Conservation (phyloP, 352 stramenopile species). For the Pythium pyrilobum region DNA sequence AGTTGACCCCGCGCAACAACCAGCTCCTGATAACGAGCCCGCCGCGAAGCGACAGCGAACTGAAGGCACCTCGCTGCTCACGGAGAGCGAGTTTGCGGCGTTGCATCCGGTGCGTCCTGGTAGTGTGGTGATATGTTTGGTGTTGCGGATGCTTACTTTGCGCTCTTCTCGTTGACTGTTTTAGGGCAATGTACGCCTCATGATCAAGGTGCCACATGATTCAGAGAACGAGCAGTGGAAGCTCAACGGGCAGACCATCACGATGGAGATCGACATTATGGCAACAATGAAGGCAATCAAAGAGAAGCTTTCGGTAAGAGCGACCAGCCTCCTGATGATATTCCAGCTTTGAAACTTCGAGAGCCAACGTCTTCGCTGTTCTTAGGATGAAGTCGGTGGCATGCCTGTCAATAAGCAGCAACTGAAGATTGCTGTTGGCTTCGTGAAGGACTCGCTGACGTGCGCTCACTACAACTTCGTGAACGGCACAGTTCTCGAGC, state of each 20-base stretch:
- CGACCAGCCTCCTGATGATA: too few relatives aligned
- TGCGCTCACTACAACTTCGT: constrained; percentile 87
- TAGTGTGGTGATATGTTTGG: too few relatives aligned
- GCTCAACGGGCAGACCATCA: constrained; percentile 91
- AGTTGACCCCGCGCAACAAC: constrained; percentile 10
- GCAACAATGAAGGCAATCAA: constrained; percentile 91
- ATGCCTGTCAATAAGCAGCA: constrained; percentile 97
- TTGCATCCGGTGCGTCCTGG: constrained; percentile 60
- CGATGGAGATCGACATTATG: constrained; percentile 83
- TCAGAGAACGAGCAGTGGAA: constrained; percentile 90
- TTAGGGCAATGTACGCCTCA: constrained; percentile 60
- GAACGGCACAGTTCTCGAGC: constrained; percentile 58
- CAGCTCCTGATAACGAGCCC: constrained; percentile 36
- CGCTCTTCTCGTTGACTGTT: constrained; percentile 2
- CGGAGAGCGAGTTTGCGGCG: constrained; percentile 73
- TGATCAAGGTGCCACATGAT: constrained; percentile 84
- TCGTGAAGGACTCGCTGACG: constrained; percentile 88
- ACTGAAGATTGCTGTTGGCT: constrained; percentile 88
- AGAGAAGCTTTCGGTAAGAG: constrained; percentile 72
- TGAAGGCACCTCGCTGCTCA: constrained; percentile 51
- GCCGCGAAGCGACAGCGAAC: constrained; percentile 67
- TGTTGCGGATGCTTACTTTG: too few relatives aligned
- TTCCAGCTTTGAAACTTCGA: too few relatives aligned
- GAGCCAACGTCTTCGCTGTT: not conserved
- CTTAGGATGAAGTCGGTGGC: constrained; percentile 62